Evolutionary conservation across 768 basidiomycete genomes (phyloP).

Genomic region (Cyclocybe aegerita): DNA sequence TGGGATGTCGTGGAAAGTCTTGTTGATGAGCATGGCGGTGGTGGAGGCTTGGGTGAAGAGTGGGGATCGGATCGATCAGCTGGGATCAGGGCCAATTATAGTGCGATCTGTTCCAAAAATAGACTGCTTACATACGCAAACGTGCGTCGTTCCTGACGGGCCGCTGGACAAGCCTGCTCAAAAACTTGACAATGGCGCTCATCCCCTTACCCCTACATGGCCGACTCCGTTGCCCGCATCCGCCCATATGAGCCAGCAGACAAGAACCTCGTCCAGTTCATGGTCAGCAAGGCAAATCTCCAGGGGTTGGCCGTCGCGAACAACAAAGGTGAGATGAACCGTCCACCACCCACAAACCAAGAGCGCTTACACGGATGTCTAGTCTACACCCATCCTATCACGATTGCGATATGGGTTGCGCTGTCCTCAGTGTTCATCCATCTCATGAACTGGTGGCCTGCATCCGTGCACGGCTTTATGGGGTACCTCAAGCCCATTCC

Average conservation of each 20-base stretch:
- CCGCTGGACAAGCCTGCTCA: not conserved
- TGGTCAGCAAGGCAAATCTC: conserved; percentile 64
- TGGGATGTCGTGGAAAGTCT: conserved; percentile 75
- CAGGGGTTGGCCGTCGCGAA: conserved; percentile 71
- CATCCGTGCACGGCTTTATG: conserved; percentile 36
- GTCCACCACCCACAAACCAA: not conserved
- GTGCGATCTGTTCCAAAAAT: conserved; percentile 3
- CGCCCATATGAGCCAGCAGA: conserved; percentile 53
- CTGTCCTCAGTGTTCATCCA: conserved; percentile 59
- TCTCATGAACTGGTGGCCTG: conserved; percentile 70
- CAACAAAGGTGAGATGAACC: conserved; percentile 42
- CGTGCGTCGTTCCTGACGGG: not conserved
- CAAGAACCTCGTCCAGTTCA: conserved; percentile 60
- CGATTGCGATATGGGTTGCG: conserved; percentile 58
- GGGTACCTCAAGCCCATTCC: conserved; percentile 64
- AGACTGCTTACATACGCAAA: conserved; percentile 5
- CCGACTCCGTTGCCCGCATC: conserved; percentile 44
- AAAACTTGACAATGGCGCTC: conserved; percentile 4
- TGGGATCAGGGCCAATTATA: not conserved
- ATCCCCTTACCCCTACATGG: conserved; percentile 26
- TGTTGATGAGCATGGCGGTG: conserved; percentile 75
- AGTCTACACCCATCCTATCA: conserved; percentile 62
- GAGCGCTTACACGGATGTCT: conserved; percentile 6
- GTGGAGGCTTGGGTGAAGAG: conserved; percentile 1
- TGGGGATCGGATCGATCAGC: conserved; percentile 2